phyloP scores from a whole-genome alignment of 108 stramenopile genomes.

The Aurantiochytrium sp. region DNA sequence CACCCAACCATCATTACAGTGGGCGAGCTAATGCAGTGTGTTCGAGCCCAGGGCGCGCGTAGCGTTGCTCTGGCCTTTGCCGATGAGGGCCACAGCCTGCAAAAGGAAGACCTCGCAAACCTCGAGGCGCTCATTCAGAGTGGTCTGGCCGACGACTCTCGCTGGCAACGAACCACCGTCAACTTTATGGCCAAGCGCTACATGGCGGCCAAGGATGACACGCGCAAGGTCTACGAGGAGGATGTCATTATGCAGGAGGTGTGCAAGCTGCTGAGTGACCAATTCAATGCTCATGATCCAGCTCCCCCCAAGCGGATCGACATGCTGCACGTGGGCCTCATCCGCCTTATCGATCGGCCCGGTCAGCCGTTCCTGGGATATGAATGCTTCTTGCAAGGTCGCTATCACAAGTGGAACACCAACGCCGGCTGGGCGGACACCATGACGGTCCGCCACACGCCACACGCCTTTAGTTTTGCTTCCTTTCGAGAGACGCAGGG shows the following conservation, averaged over 20 bases:
- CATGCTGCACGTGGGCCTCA: constrained; percentile 5
- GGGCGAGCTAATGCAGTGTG: background rate
- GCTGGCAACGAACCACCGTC: background rate
- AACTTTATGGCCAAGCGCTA: constrained; percentile 13
- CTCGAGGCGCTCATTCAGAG: background rate
- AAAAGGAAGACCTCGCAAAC: background rate
- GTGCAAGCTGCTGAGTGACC: background rate
- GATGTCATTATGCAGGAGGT: constrained; percentile 19
- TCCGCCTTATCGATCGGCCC: background rate
- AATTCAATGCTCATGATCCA: background rate
- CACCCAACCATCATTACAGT: background rate
- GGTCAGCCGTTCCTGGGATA: background rate
- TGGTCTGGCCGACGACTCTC: too few species aligned
- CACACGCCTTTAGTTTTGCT: constrained; percentile 68
- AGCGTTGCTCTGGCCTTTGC: background rate
- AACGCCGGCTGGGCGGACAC: background rate
- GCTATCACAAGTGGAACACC: constrained; percentile 13
- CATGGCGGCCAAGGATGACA: background rate
- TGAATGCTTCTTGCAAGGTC: background rate
- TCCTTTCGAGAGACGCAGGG: constrained; percentile 59
- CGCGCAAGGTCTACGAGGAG: background rate
- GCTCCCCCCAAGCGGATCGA: background rate
- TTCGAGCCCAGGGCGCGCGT: background rate
- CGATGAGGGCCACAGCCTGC: background rate
- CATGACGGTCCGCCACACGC: constrained; percentile 28